Evolutionary conservation across 306 rosid genomes (phyloP).

Genomic region (Mimosa bimucronata): DNA sequence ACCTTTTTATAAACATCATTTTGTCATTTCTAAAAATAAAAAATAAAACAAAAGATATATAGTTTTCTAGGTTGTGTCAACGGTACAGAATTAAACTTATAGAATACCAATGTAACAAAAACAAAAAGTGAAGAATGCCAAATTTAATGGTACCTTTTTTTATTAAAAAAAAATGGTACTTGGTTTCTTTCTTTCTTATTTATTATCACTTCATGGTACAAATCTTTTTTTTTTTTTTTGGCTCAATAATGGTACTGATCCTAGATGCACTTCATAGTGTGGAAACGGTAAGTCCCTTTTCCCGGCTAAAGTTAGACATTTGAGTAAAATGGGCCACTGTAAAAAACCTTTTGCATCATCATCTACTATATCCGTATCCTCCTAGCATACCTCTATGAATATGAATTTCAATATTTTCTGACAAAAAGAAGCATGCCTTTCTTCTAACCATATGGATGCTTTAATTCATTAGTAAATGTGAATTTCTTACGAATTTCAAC

Average conservation of each 20-base stretch:
- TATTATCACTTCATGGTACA: no score
- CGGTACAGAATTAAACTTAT: not conserved
- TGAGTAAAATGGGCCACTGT: not conserved
- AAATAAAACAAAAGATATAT: no score
- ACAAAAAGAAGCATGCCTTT: not conserved
- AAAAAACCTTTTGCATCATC: not conserved
- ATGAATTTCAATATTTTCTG: not conserved
- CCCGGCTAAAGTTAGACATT: not conserved
- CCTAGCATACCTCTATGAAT: not conserved
- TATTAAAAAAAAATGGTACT: no score
- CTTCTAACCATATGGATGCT: not conserved
- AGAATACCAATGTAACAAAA: not conserved
- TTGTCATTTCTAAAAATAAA: no score
- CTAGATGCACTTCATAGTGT: not conserved
- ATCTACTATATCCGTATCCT: not conserved
- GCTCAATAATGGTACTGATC: not conserved
- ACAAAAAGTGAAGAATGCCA: not conserved
- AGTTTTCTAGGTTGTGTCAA: not conserved
- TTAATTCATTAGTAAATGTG: not conserved
- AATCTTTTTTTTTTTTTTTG: no score
- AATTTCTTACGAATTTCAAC: not conserved
- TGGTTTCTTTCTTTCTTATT: not conserved
- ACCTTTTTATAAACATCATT: no score
- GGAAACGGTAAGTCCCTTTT: not conserved
- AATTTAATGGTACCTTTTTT: no score